Base-by-base conservation (phyloP, 495 filamentous ascomycete genomes). In the Aspergillus baeticus region DNA sequence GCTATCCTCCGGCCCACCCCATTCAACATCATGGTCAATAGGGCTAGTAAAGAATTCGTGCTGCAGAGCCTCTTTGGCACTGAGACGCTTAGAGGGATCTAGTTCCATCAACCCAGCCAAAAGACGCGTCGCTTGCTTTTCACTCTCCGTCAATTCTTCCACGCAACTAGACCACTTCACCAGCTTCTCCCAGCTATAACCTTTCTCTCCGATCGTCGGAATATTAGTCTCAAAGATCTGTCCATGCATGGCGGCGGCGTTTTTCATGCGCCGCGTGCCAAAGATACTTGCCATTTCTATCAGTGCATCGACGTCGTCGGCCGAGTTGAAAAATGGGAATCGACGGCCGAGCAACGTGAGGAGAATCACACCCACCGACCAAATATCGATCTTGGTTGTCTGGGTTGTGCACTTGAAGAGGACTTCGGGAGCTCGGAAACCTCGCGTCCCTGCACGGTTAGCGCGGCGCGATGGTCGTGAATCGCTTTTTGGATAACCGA, bases 291-390 rank as follows among this genome's bases (percentile, higher is more conserved):
- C 87, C 59, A 98, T 94, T 68, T 98, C 94, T 53, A 98, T 91
- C 81, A 96, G 88, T 23, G 95, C 94, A 63, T 98, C 94, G 46
- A 98, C 84, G 60, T 98, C 94, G 66, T 98, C 94, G 11, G 91
- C 87, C 35, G 89, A 93, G 73, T 98, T 96, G 80, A 98, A 98
- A 75, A 98, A 98, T 37, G 94, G 94, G 61, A 98, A 98, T 6
- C 94, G 87, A 48, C 84, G 85, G 13, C 89, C 88, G 8, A 98
- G 80, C 42, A 98, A 85, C 1, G 94, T 98, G 11, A 98, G 75
- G 1, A 98, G 83, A 55, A 98, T 95, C 7, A 98, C 91, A 18
- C 94, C 94, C 0, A 86, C 92, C 13, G 91, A 96, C 94, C 94
- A 98, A 63, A 98, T 88, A 69, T 98, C 94, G 60, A 98, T 93